Base-by-base conservation (phyloP, 1,139 yeast genomes). In the Blastobotrys malaysiensis region DNA sequence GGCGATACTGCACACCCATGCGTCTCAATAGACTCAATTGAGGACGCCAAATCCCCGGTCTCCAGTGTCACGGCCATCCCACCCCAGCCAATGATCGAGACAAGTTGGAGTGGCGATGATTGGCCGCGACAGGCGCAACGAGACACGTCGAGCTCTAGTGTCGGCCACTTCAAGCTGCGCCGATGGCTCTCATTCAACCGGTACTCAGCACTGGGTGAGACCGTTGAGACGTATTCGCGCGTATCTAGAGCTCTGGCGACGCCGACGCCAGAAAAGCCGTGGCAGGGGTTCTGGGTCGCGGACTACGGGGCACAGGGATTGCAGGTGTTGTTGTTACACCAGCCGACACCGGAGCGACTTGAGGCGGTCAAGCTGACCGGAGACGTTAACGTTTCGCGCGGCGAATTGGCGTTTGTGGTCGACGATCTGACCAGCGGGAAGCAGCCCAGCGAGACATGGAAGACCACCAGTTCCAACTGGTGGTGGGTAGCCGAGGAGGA, bases 311-410 rank as follows among this genome's bases (percentile, higher is more conserved):
- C 55, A 22, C 53, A 55, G n/a, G 62, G 61, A 19, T 43, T 49
- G 39, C 55, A 11, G 39, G 47, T 52, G 48, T 14, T 55, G n/a
- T 54, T 67, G 11, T 54, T 64, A 43, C 63, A 58, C 43, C 69
- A 66, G 52, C 61, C 63, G 4, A 51, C 56, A 2, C 48, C 57
- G 1, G 51, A 53, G 14, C 53, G 65, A 16, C 54, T 67, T 6
- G 68, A 67, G 50, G 70, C 66, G 1, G 58, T 68, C 52, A 65
- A 67, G 47, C 55, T 68, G 11, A 68, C 71, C 1, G 66, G 71
- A 1, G 68, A 64, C 48, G 61, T 61, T 5, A 57, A 57, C 44
- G 63, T 69, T 3, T 70, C 70, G 9, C 57, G 71, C 11, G 71
- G 70, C 3, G 70, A 68, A 49, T 46, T 56, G 43, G 53, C 62